Evolutionary conservation across 2,329 filamentous ascomycete species (phyloP), one percentile per base, ranked within the genome.

Genomic region (Daldinia eschscholtzii): DNA sequence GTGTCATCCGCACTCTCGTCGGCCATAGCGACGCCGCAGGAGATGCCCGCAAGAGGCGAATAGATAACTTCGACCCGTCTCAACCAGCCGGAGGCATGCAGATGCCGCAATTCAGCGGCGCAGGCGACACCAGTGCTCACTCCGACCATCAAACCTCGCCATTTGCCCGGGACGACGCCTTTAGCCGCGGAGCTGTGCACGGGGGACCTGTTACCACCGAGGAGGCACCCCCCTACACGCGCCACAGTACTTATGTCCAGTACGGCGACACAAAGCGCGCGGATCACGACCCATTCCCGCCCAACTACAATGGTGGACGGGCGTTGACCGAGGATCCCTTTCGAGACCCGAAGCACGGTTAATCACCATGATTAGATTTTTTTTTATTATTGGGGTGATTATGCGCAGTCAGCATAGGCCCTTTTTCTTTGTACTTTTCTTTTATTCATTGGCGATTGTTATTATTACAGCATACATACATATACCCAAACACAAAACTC

Each of bases 1-100:
- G 93, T 56, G 80, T 95, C 62, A 80, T 88, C 55, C 88, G 93
- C 66, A 90, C 91, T 30, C 73, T 78, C 52, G 65, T 73, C 42
- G 68, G 70, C 57, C 64, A 72, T 52, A 68, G 62, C 58, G 69
- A 73, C 58, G 69, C 39, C 48, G 65, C 61, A 12, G 57, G 61
- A 30, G 61, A 64, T 50, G 46, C 63, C 12, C 70, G 65, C 15
- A 53, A 57, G 30, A 65, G 65, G 67, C 64, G 70, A n/a, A 67
- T 72, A 4, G 41, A 70, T n/a, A 63, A 70, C 46, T 65, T 71
- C n/a, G 62, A 65, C 50, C 26, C 42, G n/a, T 56, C 60, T 1
- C 48, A 50, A 5, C 41, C 2, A 30, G 7, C 15, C 9, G 30
- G 57, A 23, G 33, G 12, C n/a, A 52, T 66, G 42, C 23, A 52